phyloP scores from a whole-genome alignment of 1,139 yeast species.

The Diutina pseudorugosa region DNA sequence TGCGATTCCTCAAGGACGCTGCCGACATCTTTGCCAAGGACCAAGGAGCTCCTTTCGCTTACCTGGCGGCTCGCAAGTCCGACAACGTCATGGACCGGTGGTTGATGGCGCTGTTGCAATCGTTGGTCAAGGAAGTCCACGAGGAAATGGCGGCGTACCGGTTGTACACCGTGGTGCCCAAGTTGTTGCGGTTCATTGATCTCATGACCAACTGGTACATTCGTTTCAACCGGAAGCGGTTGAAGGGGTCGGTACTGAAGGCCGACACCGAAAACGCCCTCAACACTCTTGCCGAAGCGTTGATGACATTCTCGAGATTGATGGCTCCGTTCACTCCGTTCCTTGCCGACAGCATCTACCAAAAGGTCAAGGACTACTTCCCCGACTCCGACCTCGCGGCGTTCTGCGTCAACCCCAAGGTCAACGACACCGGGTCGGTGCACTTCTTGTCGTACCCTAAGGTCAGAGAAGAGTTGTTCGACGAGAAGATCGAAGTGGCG shows the following conservation, averaged over 20 bases:
- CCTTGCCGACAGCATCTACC: constrained; percentile 83
- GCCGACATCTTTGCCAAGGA: constrained; percentile 75
- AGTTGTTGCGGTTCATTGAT: constrained; percentile 76
- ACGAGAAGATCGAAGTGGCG: constrained; percentile 67
- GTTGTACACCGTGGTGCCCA: constrained; percentile 92
- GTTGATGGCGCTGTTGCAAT: constrained; percentile 90
- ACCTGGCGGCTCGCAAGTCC: constrained; percentile 51
- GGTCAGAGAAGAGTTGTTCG: constrained; percentile 74
- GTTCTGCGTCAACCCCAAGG: constrained; percentile 24
- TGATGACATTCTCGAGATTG: constrained; percentile 79
- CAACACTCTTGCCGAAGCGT: constrained; percentile 83
- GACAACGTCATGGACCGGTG: constrained; percentile 95
- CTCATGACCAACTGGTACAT: constrained; percentile 98
- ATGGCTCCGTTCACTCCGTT: constrained; percentile 99
- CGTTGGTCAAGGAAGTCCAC: constrained; percentile 76
- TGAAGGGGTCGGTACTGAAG: constrained; percentile 84
- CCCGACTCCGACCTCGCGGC: constrained; percentile 38
- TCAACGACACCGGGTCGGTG: constrained; percentile 60
- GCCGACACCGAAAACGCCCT: constrained; percentile 79
- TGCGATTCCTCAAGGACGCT: constrained; percentile 91
- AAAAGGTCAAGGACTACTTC: constrained; percentile 55
- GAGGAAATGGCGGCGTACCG: constrained; percentile 83
- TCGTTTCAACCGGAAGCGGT: constrained; percentile 94
- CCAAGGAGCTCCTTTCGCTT: constrained; percentile 57
- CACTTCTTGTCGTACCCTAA: constrained; percentile 87